Evolutionary conservation across 73 alveolate species (phyloP), one percentile per base, ranked within the genome.

Genomic region (Tetrahymena thermophila): DNA sequence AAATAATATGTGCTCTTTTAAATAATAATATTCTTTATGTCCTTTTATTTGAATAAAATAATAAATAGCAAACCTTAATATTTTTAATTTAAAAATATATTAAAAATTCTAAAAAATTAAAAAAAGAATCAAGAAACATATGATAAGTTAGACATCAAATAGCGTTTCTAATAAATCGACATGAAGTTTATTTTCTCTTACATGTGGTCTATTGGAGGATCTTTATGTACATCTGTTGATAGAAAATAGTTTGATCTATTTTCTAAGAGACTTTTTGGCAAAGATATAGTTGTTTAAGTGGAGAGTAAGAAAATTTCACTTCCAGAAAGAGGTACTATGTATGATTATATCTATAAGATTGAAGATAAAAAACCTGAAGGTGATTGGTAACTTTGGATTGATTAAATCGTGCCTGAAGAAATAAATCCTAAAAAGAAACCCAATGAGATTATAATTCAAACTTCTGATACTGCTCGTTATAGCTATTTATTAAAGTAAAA

Each of bases 391-490:
- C 98, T 98, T 93, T 98, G 99, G 99, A 96, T 98, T 96, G 99
- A 99, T 94, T 94, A 97, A 14, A 98, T 98, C 55, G 97, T 96
- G 93, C 97, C 96, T 35, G 98, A 98, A 89, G 97, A 97, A 95
- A 97, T 98, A 94, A 98, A 99, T 35, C 98, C 98, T 57, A 98
- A 98, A 43, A 94, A 98, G 23, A 97, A 97, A 35, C 99, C 99
- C 93, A 98, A 98, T n/a, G 99, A 99, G 94, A 98, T 99, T 94
- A 98, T 99, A 84, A 99, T 99, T 14, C 98, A 99, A 50, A 99
- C 99, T 34, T 96, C 99, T 56, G 99, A 99, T 97, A 99, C 99
- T 40, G 99, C 99, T 57, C 97, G 99, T 93, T 99, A 99, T 94
- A 94, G 99, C 55, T 98, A 95, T 94, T 93, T 99, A 84, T 96